phyloP scores from a whole-genome alignment of 2,329 filamentous ascomycete genomes.

The Chrysoporthe cubensis region DNA sequence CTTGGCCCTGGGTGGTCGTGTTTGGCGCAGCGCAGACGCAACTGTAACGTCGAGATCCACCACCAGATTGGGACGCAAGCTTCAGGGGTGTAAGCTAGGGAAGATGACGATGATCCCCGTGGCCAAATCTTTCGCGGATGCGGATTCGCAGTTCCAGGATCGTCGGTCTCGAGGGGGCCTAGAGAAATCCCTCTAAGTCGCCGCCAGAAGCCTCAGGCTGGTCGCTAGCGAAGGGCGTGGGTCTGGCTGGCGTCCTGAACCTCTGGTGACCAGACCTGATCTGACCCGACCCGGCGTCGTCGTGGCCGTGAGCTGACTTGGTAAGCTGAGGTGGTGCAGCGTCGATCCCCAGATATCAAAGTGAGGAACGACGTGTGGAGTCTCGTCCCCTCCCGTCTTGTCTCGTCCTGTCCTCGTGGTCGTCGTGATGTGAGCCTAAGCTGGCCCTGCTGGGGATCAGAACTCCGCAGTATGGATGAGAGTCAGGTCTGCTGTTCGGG shows the following conservation, averaged over 20 bases:
- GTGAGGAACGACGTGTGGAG: background rate
- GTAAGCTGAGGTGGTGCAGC: background rate
- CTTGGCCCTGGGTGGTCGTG: background rate
- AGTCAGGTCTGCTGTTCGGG: background rate
- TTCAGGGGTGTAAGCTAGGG: slow-evolving; percentile 7
- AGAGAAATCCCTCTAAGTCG: background rate
- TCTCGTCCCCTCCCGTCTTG: slow-evolving; percentile 4
- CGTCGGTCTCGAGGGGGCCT: background rate
- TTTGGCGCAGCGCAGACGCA: background rate
- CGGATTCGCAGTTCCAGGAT: background rate
- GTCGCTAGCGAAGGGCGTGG: no score
- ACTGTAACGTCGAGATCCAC: background rate
- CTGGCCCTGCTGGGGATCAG: background rate
- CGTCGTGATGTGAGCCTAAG: slow-evolving; percentile 8
- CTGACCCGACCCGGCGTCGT: background rate
- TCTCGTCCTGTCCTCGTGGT: slow-evolving; percentile 4
- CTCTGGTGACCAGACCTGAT: background rate
- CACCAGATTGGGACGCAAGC: slow-evolving; percentile 2
- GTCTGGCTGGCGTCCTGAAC: background rate
- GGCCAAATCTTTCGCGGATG: background rate
- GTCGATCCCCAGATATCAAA: slow-evolving; percentile 1
- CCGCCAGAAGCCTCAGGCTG: background rate
- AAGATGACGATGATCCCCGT: slow-evolving; percentile 4
- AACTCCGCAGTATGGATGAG: background rate
- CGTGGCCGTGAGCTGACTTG: slow-evolving; percentile 9